A percentile compares a stretch with the other conserved stretches of the same genome.
Conservation (phyloP, 2,329 filamentous ascomycete genomes). For the Fusarium decemcellulare region DNA sequence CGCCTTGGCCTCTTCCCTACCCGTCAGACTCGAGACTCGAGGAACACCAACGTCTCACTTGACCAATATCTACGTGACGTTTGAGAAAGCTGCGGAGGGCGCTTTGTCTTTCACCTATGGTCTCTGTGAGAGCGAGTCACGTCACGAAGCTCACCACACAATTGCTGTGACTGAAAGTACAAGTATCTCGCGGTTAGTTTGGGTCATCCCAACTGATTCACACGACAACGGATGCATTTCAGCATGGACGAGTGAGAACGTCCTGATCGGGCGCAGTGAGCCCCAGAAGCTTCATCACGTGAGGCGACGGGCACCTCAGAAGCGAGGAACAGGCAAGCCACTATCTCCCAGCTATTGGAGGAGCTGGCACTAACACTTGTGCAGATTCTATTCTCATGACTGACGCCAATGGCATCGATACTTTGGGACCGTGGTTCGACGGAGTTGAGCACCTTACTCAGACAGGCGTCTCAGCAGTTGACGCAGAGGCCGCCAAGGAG, state of each 20-base stretch:
- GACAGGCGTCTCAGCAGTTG: too few species aligned
- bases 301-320: neutral
- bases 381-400: neutral
- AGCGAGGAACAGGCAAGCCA: neutral
- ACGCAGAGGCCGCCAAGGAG: slow-evolving; percentile 32
- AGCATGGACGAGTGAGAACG: neutral
- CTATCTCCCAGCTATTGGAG: neutral
- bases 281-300: neutral
- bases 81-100: neutral
- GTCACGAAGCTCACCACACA: neutral
- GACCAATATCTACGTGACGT: neutral
- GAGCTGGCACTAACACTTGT: neutral
- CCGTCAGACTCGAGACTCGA: neutral
- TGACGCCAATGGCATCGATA: too few species aligned
- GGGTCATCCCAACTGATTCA: neutral
- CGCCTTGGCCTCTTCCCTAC: neutral
- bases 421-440: slow-evolving; percentile 40
- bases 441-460: slow-evolving; percentile 40
- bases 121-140: neutral
- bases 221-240: neutral
- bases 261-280: neutral
- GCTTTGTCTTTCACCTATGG: neutral
- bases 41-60: neutral
- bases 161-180: neutral
- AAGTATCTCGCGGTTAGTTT: neutral